Percentiles rank a stretch among this genome's conserved stretches.
Evolutionary conservation across 345 rosid species (phyloP).

Genomic region (Physaria fendleri): DNA sequence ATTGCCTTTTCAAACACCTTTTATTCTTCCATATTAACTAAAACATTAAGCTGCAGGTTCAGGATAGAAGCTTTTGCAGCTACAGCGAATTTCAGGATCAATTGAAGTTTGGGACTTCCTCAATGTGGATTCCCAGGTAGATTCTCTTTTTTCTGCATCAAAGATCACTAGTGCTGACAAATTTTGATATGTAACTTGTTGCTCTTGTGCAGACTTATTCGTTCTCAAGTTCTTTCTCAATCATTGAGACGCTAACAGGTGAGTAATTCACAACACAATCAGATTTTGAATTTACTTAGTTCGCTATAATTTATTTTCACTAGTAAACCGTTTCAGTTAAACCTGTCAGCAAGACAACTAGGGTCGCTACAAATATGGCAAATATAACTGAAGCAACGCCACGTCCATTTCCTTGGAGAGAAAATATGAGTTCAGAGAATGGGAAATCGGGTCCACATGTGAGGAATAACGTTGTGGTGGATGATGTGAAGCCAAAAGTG

Average conservation of each 20-base stretch:
- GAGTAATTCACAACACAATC: conserved; percentile 19
- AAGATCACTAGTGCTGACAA: conserved; percentile 2
- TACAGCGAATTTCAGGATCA: conserved; percentile 88
- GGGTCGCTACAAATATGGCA: conserved; percentile 35
- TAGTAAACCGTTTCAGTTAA: conserved; percentile 33
- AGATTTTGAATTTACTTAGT: not conserved
- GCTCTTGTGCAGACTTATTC: conserved; percentile 72
- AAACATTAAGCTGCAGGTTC: too few relatives aligned
- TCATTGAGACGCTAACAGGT: conserved; percentile 89
- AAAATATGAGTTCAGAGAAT: conserved; percentile 37
- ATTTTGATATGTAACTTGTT: conserved; percentile 9
- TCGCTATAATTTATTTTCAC: conserved; percentile 5
- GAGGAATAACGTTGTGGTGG: conserved; percentile 30
- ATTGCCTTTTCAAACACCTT: conserved; percentile 2
- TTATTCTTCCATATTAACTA: conserved; percentile 3
- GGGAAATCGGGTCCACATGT: conserved; percentile 38
- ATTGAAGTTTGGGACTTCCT: conserved; percentile 99
- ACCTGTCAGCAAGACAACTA: conserved; percentile 59
- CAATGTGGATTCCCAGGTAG: conserved; percentile 97
- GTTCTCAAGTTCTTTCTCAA: conserved; percentile 91
- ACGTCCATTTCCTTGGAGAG: conserved; percentile 37
- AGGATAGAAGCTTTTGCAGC: conserved; percentile 86
- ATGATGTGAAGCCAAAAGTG: conserved; percentile 29
- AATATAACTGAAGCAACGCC: conserved; percentile 31
- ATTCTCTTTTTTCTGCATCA: conserved; percentile 13